Evolutionary conservation across 306 rosid genomes (phyloP), one percentile per base, ranked within the genome.

Genomic region (Luffa aegyptiaca): DNA sequence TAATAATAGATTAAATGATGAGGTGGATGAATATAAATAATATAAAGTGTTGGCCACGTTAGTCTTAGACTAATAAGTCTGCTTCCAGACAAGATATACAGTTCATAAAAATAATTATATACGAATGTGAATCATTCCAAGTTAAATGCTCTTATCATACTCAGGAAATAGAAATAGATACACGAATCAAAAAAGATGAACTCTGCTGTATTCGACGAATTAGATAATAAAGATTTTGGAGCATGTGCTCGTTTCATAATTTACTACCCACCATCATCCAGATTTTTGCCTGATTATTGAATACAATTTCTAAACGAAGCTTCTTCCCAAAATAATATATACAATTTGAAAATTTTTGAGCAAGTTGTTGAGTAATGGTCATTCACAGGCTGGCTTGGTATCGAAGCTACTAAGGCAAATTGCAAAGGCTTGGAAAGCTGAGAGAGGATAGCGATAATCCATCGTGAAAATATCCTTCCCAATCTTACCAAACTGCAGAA

Each of bases 331-430:
- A 74, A 74, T 74, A 35, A 74, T 74, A 74, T 74, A 74, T 75
- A 75, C 79, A 75, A 36, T 36, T 52, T 33, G 79, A 75, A 75
- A 53, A 31, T 18, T 35, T 75, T 75, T 8, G 46, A 53, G 45
- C 48, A 33, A 69, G 8, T 66, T 2, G 44, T 14, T 51, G 18
- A 51, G 49, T 6, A 77, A 80, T 73, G 64, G 66, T 94, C 90
- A 94, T 88, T 95, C 98, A 84, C 97, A 95, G 71, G 93, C 97
- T 59, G 97, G 97, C 88, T 95, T 95, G 3, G 97, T 95, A 90
- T 92, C 98, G 53, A 95, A 95, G 90, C 98, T 92, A 80, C 97
- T 95, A 84, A 92, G 86, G 84, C 98, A 92, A 59, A 92, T 91
- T 75, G 97, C 95, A 46, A 95, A 92, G 48, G 98, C 98, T 87